Evolutionary conservation across 129 eudicot genomes (phyloP).

Genomic region (Artemisia annua): DNA sequence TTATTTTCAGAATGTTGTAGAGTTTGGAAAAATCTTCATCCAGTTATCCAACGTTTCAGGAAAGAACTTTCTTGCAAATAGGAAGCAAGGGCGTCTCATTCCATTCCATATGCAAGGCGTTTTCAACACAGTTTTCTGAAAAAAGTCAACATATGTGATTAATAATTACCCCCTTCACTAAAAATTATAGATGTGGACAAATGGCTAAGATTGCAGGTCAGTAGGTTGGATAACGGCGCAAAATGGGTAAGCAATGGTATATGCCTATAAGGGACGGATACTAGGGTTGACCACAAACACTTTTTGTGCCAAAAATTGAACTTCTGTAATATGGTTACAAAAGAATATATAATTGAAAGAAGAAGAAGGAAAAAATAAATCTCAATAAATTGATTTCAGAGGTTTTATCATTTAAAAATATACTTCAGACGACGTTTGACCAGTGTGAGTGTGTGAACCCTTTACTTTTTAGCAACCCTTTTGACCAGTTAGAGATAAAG

Average conservation of each 20-base stretch:
- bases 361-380: too few relatives aligned
- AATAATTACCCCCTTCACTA: neutral
- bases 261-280: too few relatives aligned
- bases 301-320: neutral
- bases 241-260: neutral
- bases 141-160: slow-evolving; percentile 11
- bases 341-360: too few relatives aligned
- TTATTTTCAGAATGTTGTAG: too few relatives aligned
- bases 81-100: slow-evolving; percentile 56
- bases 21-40: too few relatives aligned
- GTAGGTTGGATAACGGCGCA: neutral
- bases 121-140: slow-evolving; percentile 47
- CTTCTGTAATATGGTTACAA: too few relatives aligned
- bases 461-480: too few relatives aligned
- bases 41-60: too few relatives aligned
- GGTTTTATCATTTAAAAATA: neutral
- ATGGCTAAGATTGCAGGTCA: neutral
- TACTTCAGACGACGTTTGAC: neutral
- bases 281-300: neutral
- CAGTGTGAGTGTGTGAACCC: too few relatives aligned
- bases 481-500: too few relatives aligned
- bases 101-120: slow-evolving; percentile 68
- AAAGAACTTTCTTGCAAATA: slow-evolving; percentile 16
- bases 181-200: neutral
- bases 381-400: too few relatives aligned